These are phyloP conservation scores for Pleurotus tuoliensis DNA, from an alignment of 768 basidiomycete genomes.

Conservation along the genomic window DNA sequence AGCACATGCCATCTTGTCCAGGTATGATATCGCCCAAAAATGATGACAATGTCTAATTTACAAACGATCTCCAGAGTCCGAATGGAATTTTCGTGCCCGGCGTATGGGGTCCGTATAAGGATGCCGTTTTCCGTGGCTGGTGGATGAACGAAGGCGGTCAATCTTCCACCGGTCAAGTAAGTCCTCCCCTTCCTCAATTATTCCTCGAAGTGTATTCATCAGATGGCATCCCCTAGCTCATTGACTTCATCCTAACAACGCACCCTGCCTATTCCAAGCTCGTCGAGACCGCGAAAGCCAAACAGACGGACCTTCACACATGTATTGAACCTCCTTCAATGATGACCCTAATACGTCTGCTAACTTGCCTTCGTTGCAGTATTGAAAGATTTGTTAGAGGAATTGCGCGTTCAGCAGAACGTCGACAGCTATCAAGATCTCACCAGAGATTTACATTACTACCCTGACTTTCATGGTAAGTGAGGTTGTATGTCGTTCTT, in stretches of 20 bases:
- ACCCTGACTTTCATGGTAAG: constrained; percentile 90
- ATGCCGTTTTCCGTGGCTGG: constrained; percentile 89
- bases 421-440: constrained; percentile 73
- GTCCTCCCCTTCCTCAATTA: constrained; percentile 3
- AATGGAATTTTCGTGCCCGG: constrained; percentile 85
- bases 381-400: constrained; percentile 69
- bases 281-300: constrained; percentile 55
- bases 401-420: constrained; percentile 49
- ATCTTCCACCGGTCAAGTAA: constrained; percentile 92
- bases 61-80: constrained; percentile 48
- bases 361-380: constrained; percentile 35
- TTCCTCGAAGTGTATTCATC: not conserved
- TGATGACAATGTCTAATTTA: not conserved
- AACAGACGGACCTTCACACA: constrained; percentile 54
- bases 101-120: constrained; percentile 91
- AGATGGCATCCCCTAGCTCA: constrained; percentile 48
- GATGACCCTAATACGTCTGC: not conserved
- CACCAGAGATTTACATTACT: constrained; percentile 88
- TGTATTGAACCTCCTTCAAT: constrained; percentile 29
- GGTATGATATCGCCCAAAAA: constrained; percentile 29
- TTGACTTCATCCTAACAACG: constrained; percentile 92
- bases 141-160: constrained; percentile 99
- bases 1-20: constrained; percentile 95
- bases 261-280: constrained; percentile 82
- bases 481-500: not conserved